Evolutionary conservation across 805 yeast genomes (phyloP).

Genomic region (Candida caryicola): DNA sequence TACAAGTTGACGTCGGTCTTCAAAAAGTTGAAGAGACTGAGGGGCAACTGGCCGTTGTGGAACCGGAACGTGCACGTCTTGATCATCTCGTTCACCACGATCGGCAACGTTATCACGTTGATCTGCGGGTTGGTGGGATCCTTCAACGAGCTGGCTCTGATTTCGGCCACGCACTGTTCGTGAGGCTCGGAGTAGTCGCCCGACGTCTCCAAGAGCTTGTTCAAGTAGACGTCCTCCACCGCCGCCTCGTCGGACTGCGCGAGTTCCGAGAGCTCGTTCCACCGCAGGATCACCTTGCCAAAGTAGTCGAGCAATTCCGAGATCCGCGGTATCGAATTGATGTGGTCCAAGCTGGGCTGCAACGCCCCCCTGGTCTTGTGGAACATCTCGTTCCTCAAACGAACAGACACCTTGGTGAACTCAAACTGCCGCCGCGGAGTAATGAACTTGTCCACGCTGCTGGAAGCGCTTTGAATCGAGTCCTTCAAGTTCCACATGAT

Average conservation of each 20-base stretch:
- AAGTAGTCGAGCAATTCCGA: conserved; percentile 18
- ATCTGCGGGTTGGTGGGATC: conserved; percentile 24
- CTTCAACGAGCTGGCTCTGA: conserved; percentile 12
- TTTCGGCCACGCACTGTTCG: conserved; percentile 16
- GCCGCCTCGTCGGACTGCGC: conserved; percentile 6
- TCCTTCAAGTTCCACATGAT: conserved; percentile 9
- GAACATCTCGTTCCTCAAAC: conserved; percentile 16
- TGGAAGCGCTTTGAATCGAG: conserved; percentile 6
- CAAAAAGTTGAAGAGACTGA: conserved; percentile 33
- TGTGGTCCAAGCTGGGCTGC: conserved; percentile 21
- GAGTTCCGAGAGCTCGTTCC: conserved; percentile 7
- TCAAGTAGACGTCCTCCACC: conserved; percentile 12
- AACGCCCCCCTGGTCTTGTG: conserved; percentile 16
- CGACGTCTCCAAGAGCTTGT: conserved; percentile 12
- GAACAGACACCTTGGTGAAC: conserved; percentile 9
- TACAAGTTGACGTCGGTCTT: conserved; percentile 33
- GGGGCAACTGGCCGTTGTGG: conserved; percentile 35
- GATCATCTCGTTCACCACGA: conserved; percentile 32
- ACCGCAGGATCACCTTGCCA: conserved; percentile 11
- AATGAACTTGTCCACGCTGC: conserved; percentile 5
- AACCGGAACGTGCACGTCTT: conserved; percentile 21
- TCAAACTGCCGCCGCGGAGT: conserved; percentile 5
- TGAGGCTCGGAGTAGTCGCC: conserved; percentile 16
- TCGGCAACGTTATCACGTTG: conserved; percentile 35
- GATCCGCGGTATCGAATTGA: conserved; percentile 13